These are phyloP conservation scores for Metroxylon sagu DNA, from an alignment of 176 grass and related monocot species.

Conservation along the genomic window DNA sequence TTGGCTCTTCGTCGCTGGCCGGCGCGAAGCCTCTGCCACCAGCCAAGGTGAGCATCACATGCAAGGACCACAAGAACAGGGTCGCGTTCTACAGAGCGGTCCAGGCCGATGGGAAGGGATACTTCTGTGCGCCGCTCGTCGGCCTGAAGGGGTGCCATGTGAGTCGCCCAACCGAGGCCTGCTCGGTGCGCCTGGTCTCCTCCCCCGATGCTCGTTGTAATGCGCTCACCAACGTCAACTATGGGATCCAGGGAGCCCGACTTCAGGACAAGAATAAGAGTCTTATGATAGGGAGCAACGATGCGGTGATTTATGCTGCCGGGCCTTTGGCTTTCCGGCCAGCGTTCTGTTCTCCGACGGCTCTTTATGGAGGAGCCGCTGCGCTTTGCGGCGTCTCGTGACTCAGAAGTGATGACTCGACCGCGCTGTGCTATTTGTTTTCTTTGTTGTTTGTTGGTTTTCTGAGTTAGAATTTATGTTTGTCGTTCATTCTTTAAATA, in stretches of 20 bases:
- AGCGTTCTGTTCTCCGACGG: constrained; percentile 15
- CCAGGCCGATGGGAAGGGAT: constrained; percentile 30
- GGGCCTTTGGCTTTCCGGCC: constrained; percentile 60
- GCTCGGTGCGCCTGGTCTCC: constrained; percentile 51
- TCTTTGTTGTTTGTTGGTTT: too few relatives aligned
- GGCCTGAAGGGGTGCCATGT: constrained; percentile 7
- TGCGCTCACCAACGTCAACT: constrained; percentile 43
- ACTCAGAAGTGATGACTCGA: too few relatives aligned
- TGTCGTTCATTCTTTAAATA: too few relatives aligned
- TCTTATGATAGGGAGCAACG: not conserved
- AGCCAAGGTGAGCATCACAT: constrained; percentile 49
- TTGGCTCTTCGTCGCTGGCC: constrained; percentile 28
- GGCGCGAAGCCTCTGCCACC: constrained; percentile 32
- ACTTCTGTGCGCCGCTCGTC: constrained; percentile 43
- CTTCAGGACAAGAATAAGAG: constrained; percentile 46
- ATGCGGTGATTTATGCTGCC: constrained; percentile 24
- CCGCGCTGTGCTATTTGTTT: too few relatives aligned
- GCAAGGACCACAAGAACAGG: constrained; percentile 59
- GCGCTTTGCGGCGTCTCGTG: too few relatives aligned
- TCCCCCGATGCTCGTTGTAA: constrained; percentile 53
- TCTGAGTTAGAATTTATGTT: too few relatives aligned
- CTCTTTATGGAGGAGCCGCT: too few relatives aligned
- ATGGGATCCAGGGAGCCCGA: constrained; percentile 34
- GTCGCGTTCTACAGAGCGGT: constrained; percentile 13
- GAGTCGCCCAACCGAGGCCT: constrained; percentile 36